Base-by-base conservation (phyloP, 768 basidiomycete genomes). In the Pisolithus orientalis region DNA sequence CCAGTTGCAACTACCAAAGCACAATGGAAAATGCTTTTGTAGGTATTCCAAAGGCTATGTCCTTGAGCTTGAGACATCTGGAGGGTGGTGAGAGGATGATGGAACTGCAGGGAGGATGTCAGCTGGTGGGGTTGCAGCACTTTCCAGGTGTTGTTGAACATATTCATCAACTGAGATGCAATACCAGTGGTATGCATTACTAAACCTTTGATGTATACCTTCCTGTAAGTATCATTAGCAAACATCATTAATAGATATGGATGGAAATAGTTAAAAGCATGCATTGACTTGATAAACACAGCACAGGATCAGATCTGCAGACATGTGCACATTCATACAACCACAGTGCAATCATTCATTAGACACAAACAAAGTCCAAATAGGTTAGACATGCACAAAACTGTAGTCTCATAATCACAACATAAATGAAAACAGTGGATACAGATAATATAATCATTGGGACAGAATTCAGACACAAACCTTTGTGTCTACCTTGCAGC, bases 131-230 rank as follows among this genome's bases (percentile, higher is more conserved):
- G 34, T 6, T 17, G 47, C n/a, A 13, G 9, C 21, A 24, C 32
- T 24, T 39, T 48, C 17, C 8, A 17, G 10, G n/a, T 17, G 25
- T 17, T 48, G 21, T 25, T 38, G n/a, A n/a, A 62, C 51, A 29
- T 57, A 51, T 6, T 51, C 34, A 14, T 47, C 48, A 8, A 53
- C 50, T 2, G 43, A 34, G 14, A 53, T 27, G 21, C 50, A 47
- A 44, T 62, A 67, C 65, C 64, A 70, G n/a, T 57, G 58, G 5
- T 66, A 56, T 3, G 59, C 60, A 40, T 62, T 65, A 6, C 60
- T 51, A 46, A 70, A 67, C 16, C 59, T 46, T 32, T 51, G 45
- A 9, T 55, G 48, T 16, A 68, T 54, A 24, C 57, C 53, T 32
- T 65, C 60, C 67, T 68, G 50, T 42, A 4, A 4, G 5, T 17